Base-by-base conservation (phyloP, 2,329 filamentous ascomycete genomes). In the Arthrobotrys sphaeroides region DNA sequence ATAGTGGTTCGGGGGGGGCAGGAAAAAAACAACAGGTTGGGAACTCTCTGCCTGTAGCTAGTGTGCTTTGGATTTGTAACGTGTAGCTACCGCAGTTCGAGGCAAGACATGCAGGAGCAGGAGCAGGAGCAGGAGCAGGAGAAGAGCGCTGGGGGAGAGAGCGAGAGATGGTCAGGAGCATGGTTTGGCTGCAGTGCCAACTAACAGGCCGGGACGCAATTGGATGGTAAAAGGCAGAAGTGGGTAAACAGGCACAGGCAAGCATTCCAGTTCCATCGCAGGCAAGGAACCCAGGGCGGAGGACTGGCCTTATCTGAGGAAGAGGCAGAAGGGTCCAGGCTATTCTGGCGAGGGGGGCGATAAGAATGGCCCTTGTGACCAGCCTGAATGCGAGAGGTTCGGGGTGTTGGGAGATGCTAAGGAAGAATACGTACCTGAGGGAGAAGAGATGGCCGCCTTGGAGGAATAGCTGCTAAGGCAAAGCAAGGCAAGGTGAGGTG, bases 161-260 rank as follows among this genome's bases (percentile, higher is more conserved):
- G 67, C 31, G 28, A 26, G 64, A 31, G 49, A 45, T 33, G 28
- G 68, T 65, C 68, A 73, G 31, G 28, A 65, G 68, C 59, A 47
- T 24, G 24, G 49, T 38, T 26, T 60, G n/a, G 51, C 61, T 62
- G 70, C 70, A 74, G 33, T 67, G 70, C 70, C 70, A 74, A 33
- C 70, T 38, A 40, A 59, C 55, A 57, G 26, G 33, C 62, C n/a
- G 36, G 36, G 70, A 67, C 49, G 62, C 62, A 68, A 74, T 74
- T 68, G 70, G 70, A 67, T 62, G 70, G 62, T 31, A 74, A 64
- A 68, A 74, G 61, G 69, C 22, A 61, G 51, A 74, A 49, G 62
- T 67, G 70, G 70, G 45, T 67, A 74, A 68, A 55, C 51, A 67
- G 62, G 62, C 53, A 53, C 49, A 38, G 51, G 31, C 31, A 55